Evolutionary conservation across 192 early-diverging fungal genomes (phyloP).

Genomic region (Spinellus fusiger): DNA sequence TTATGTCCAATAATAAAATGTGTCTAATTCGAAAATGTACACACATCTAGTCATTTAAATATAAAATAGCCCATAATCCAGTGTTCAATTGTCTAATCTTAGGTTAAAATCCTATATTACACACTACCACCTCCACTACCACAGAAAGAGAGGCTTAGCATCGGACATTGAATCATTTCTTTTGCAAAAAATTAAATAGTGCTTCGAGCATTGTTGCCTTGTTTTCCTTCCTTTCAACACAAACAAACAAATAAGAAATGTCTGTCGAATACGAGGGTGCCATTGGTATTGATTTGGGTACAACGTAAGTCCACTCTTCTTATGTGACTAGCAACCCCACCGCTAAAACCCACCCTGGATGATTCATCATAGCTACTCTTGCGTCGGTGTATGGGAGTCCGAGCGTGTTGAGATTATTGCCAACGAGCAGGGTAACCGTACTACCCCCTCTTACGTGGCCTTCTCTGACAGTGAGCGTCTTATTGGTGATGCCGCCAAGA

Average conservation of each 20-base stretch:
- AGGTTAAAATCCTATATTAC: too few species aligned
- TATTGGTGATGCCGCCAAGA: constrained; percentile 86
- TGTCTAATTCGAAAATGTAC: too few species aligned
- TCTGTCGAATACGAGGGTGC: constrained; percentile 36
- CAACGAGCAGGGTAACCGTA: constrained; percentile 88
- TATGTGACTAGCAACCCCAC: background rate
- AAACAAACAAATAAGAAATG: constrained; percentile 59
- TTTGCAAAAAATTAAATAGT: too few species aligned
- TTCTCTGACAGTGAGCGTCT: constrained; percentile 76
- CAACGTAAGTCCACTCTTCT: constrained; percentile 42
- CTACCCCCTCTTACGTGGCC: constrained; percentile 83
- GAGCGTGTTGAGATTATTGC: constrained; percentile 94
- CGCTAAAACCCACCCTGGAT: constrained; percentile 57
- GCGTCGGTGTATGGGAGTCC: constrained; percentile 83
- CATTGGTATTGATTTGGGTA: constrained; percentile 40
- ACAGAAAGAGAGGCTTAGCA: too few species aligned
- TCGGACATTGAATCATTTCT: too few species aligned
- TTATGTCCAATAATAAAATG: too few species aligned
- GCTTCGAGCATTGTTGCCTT: too few species aligned
- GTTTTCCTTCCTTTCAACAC: too few species aligned
- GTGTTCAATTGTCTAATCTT: too few species aligned
- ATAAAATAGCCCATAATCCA: too few species aligned
- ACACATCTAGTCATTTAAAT: too few species aligned
- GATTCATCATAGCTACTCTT: constrained; percentile 96
- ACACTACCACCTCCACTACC: too few species aligned